Evolutionary conservation across 2,329 filamentous ascomycete genomes (phyloP), one percentile per base, ranked within the genome.

Genomic region (Elsinoe fawcettii): DNA sequence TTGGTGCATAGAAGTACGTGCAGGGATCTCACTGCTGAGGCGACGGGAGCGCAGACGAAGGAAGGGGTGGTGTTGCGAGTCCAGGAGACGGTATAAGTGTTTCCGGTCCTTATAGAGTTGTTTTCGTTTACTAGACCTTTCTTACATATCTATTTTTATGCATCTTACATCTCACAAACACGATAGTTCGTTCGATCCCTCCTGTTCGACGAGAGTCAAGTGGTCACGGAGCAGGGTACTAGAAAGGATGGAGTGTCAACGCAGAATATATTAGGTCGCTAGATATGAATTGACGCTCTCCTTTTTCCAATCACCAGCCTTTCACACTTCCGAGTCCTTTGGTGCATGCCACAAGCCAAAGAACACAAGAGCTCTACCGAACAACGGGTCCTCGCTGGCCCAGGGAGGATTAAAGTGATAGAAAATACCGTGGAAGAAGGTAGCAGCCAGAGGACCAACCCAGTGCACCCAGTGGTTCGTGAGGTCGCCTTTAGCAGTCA

Each of bases 401-500:
- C 60, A 63, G 7, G 62, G 63, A 14, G 63, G 63, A n/a, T 60
- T 60, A n/a, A 61, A 60, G 44, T 63, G 64, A 56, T 70, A 70
- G 58, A 70, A 55, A 1, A 70, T 7, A 0, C 67, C 69, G 47
- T 69, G 66, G 51, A 70, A n/a, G 12, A 67, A 62, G n/a, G 65
- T 65, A 20, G 68, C 66, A 16, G 66, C 63, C 2, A 70, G 58
- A 4, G 63, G 60, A 3, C 63, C 69, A 12, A 64, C 30, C 68
- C 67, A 71, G 60, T 70, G 66, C 2, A 70, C 60, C 58, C 68
- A 71, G 51, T 71, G 68, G 54, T 68, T 69, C 12, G 66, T 64
- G 51, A 70, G 64, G 4, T 63, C 60, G 12, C 65, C 67, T 63
- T 59, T 63, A 7, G 66, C 65, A 11, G 66, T 61, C 70, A 71